phyloP scores from a whole-genome alignment of 352 stramenopile genomes.

The Pythium pyrilobum region DNA sequence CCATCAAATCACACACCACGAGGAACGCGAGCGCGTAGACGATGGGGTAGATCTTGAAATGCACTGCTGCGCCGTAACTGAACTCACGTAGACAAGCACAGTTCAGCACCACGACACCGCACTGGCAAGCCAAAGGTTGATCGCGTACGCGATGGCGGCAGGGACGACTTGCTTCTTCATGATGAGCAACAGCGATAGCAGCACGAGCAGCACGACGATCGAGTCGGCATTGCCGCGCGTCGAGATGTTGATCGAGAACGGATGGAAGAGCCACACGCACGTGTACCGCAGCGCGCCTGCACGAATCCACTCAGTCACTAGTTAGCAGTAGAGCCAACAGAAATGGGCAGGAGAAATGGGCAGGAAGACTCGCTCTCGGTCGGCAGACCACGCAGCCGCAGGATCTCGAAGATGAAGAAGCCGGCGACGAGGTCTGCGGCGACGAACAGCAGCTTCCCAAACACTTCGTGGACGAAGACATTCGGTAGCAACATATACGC shows the following conservation, averaged over 20 bases:
- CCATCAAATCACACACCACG: constrained; percentile 69
- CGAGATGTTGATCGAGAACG: constrained; percentile 98
- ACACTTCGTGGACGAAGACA: constrained; percentile 65
- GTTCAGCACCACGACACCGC: no score
- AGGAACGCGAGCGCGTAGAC: constrained; percentile 93
- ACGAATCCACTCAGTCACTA: not conserved
- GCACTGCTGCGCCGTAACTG: constrained; percentile 94
- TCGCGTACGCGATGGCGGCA: constrained; percentile 55
- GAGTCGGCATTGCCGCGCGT: constrained; percentile 97
- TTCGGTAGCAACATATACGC: constrained; percentile 73
- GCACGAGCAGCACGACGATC: constrained; percentile 91
- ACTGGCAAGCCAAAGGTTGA: no score
- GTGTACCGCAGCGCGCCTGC: constrained; percentile 59
- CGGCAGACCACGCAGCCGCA: constrained; percentile 58
- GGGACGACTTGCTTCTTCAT: constrained; percentile 76
- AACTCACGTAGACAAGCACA: no score
- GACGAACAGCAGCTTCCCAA: constrained; percentile 96
- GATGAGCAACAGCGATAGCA: constrained; percentile 87
- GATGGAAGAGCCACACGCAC: constrained; percentile 96
- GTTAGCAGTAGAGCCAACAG: not conserved
- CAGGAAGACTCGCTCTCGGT: constrained; percentile 19
- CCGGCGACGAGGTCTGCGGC: constrained; percentile 92
- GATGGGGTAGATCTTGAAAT: constrained; percentile 99
- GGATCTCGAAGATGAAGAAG: constrained; percentile 83
- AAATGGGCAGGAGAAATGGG: not conserved